Conservation (phyloP, 805 yeast genomes). For the Suhomyces sp. region DNA sequence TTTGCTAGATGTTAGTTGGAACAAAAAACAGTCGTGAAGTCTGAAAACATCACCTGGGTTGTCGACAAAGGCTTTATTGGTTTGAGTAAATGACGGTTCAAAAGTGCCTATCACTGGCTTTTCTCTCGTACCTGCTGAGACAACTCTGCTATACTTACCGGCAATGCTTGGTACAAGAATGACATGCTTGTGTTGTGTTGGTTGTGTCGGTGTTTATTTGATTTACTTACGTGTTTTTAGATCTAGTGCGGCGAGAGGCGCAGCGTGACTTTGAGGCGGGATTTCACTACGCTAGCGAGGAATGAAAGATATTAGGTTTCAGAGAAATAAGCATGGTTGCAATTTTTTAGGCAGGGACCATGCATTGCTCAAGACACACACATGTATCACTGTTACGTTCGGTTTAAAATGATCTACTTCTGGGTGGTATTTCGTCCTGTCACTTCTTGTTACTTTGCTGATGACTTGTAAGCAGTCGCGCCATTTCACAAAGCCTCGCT, state of each 20-base stretch:
- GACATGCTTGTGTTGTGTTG: slow-evolving; percentile 3
- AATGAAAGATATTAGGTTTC: neutral
- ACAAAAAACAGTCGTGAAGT: neutral
- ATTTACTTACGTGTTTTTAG: slow-evolving; percentile 3
- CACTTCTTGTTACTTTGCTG: neutral
- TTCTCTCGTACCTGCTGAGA: neutral
- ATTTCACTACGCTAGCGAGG: neutral
- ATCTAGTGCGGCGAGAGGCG: neutral
- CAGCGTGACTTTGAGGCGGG: neutral
- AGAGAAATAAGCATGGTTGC: neutral
- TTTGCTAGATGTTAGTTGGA: slow-evolving; percentile 11
- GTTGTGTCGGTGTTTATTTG: neutral
- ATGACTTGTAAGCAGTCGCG: neutral
- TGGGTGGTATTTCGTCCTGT: neutral
- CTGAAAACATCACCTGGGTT: neutral
- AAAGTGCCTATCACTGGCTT: neutral
- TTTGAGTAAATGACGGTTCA: slow-evolving; percentile 1
- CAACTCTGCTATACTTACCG: slow-evolving; percentile 2
- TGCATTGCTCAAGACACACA: too few species aligned
- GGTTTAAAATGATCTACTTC: neutral
- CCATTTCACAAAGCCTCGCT: neutral
- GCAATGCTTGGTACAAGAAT: slow-evolving; percentile 6
- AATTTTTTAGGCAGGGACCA: too few species aligned
- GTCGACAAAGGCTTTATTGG: neutral
- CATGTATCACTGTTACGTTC: neutral